Evolutionary conservation across 805 yeast species (phyloP).

Genomic region (Dipodascus albidus): DNA sequence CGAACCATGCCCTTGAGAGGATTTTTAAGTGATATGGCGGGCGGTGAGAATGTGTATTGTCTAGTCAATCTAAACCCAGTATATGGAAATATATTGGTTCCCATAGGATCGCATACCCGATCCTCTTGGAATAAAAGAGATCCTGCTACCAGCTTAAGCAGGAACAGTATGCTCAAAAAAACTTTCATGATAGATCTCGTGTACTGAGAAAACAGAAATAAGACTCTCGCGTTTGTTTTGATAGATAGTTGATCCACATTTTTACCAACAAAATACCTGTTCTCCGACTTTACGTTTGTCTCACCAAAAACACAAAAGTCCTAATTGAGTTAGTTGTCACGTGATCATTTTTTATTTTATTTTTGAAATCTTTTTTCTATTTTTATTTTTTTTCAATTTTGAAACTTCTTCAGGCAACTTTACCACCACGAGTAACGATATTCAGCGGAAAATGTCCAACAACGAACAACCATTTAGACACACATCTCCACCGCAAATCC

Average conservation of each 20-base stretch:
- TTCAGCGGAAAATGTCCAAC: neutral
- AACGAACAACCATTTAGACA: neutral
- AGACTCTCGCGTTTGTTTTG: neutral
- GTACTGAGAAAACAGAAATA: neutral
- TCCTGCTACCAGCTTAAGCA: neutral
- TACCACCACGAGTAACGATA: neutral
- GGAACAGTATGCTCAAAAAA: neutral
- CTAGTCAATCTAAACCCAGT: slow-evolving; percentile 48
- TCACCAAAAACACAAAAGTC: neutral
- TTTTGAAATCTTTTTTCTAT: neutral
- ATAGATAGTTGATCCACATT: neutral
- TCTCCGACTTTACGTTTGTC: neutral
- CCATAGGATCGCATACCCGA: slow-evolving; percentile 28
- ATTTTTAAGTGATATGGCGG: slow-evolving; percentile 9
- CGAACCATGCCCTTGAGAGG: slow-evolving; percentile 15
- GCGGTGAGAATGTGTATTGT: slow-evolving; percentile 34
- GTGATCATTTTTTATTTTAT: neutral
- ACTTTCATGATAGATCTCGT: neutral
- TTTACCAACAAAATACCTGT: neutral
- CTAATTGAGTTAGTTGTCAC: neutral
- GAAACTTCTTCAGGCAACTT: neutral
- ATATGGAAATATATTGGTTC: slow-evolving; percentile 27
- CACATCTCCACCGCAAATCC: neutral
- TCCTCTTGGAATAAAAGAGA: slow-evolving; percentile 15
- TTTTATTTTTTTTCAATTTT: neutral